Evolutionary conservation across 305 asterid genomes (phyloP), one percentile per base, ranked within the genome.

Genomic region (Solanum hybrid): DNA sequence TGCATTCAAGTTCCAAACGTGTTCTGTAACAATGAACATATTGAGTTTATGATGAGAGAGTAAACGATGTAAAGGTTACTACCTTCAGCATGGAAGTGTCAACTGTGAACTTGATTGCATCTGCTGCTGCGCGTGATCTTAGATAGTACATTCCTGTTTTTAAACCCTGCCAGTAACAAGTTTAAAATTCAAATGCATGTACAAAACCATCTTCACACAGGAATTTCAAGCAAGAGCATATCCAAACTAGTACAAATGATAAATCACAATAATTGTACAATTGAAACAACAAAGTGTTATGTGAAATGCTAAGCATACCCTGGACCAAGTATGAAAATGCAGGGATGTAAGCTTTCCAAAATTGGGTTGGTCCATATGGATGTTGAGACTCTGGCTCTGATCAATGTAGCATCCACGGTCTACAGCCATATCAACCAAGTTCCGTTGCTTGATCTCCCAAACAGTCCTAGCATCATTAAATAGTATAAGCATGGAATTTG

Each of bases 141-240:
- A 97, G 93, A 90, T 96, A 97, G 91, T 96, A 97, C 99, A 97
- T 96, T 88, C 99, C 99, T 0, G 99, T 96, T 94, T 97, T 97
- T 94, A 97, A 86, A 65, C 99, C 99, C 99, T 96, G 93, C 32
- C 85, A 34, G 13, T 1, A 76, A 88, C 65, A 77, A 88, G 33
- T 14, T 77, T 7, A 9, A 27, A 41, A 5, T 15, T 39, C 38
- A 29, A 27, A 2, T 26, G 31, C 3, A 51, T 37, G 17, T 84
- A 45, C 27, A 41, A 26, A 37, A 84, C 37, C 24, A 39, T 12
- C 70, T 38, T 38, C n/a, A 37, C n/a, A 24, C 4, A 37, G 6
- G 86, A 37, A 80, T 37, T 37, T n/a, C 7, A 0, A 12, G 61
- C 8, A 77, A 77, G 27, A 65, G 75, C 27, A 1, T 65, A 65